Base-by-base conservation (phyloP, 352 stramenopile genomes). In the Pythium scleroteichum region DNA sequence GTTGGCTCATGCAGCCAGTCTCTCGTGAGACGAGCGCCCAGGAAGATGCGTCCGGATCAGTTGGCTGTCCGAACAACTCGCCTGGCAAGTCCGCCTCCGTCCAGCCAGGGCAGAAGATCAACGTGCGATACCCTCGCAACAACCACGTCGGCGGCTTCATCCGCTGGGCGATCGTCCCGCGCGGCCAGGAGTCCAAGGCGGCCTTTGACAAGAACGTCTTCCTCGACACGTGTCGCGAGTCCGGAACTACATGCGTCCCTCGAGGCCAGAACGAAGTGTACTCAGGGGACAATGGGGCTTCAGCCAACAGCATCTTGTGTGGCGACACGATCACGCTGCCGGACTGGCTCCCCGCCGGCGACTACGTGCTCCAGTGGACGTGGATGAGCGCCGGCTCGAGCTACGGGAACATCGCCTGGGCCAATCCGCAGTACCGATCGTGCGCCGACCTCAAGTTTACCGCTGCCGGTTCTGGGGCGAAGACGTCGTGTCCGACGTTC, bases 81-180 rank as follows among this genome's bases (percentile, higher is more conserved):
- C 60, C 56, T 10, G 67, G 63, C 2, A n/a, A 59, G 24, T 58
- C 54, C n/a, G 69, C 67, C 7, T 40, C 39, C 4, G 57, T 69
- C 53, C 14, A 20, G 16, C 24, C 62, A 1, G 67, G 67, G 10
- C 56, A 58, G 20, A 60, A 53, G 9, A 62, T 74, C 32, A 50
- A 71, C 35, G 67, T 75, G 9, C 44, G 54, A 16, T 71, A 75
- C 62, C 48, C 20, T 26, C 67, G 67, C 58, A 74, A 74, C 53
- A 74, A 69, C 63, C 67, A 74, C 48, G 12, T 71, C 1, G 67
- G 67, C 16, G 67, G 62, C 33, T 74, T 74, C 39, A 74, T 74
- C 32, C 62, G 62, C 42, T 74, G 67, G 67, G 23, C 67, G 8
- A 58, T 74, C 20, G 67, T 61, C 0, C 39, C 67, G 1, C 22